A percentile compares a stretch with the other conserved stretches of the same genome.
Conservation (phyloP, 441 rosid genomes). For the Populus tomentosa region DNA sequence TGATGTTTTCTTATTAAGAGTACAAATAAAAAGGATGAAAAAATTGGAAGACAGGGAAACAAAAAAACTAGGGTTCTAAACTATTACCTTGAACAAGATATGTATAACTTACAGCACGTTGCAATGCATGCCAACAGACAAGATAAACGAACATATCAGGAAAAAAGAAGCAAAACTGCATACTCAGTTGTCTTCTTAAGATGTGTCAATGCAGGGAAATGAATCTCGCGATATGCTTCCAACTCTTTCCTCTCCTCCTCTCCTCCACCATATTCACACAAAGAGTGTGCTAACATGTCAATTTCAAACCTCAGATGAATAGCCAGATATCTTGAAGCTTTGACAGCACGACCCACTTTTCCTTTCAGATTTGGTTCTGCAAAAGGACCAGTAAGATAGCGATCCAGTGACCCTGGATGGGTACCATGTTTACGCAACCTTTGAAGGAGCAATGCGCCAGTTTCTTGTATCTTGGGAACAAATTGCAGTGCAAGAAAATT, state of each 20-base stretch:
- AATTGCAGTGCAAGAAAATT: constrained; percentile 84
- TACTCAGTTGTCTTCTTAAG: constrained; percentile 60
- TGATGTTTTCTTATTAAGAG: no score
- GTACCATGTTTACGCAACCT: constrained; percentile 55
- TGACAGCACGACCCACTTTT: constrained; percentile 33
- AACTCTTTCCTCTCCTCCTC: constrained; percentile 65
- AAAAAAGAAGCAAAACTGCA: constrained; percentile 19
- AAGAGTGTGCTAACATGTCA: constrained; percentile 98
- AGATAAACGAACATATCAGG: background rate
- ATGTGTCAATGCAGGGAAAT: constrained; percentile 73
- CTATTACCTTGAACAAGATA: background rate
- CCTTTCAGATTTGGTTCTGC: constrained; percentile 42
- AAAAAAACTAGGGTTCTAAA: background rate
- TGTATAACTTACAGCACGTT: background rate
- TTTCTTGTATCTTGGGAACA: constrained; percentile 83
- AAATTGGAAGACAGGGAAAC: background rate
- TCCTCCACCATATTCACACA: constrained; percentile 92
- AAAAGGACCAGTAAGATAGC: constrained; percentile 65
- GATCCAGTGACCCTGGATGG: constrained; percentile 62
- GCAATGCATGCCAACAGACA: background rate
- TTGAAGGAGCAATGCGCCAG: constrained; percentile 66
- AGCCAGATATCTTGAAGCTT: constrained; percentile 72
- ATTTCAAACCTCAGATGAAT: constrained; percentile 93
- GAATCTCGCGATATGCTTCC: constrained; percentile 80
- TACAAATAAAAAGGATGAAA: background rate